phyloP scores from a whole-genome alignment of 2,329 filamentous ascomycete genomes.

The Aotearoamyces nothofagi region DNA sequence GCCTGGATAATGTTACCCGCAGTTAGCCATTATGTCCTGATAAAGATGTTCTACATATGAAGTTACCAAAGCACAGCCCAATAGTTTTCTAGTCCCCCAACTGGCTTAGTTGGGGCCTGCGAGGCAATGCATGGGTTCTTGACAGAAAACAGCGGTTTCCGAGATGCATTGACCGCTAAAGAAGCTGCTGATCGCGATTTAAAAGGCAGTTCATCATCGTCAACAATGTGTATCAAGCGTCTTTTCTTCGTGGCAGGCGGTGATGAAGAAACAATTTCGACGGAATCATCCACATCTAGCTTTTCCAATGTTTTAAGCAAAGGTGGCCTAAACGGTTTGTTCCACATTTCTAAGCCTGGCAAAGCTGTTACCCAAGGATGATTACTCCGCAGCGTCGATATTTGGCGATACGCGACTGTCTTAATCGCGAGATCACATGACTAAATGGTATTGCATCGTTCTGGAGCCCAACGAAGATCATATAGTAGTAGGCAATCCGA shows the following conservation, averaged over 20 bases:
- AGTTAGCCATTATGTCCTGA: slow-evolving; percentile 3
- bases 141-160: slow-evolving; percentile 16
- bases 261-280: slow-evolving; percentile 6
- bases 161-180: slow-evolving; percentile 11
- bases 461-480: no score
- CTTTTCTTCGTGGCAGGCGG: slow-evolving; percentile 15
- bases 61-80: not conserved
- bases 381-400: no score
- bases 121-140: slow-evolving; percentile 9
- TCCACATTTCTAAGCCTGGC: no score
- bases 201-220: slow-evolving; percentile 9
- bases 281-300: slow-evolving; percentile 5
- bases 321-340: slow-evolving; percentile 20
- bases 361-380: no score
- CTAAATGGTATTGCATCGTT: no score
- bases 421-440: no score
- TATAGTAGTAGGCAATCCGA: no score
- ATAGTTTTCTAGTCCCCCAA: slow-evolving; percentile 1
- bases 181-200: slow-evolving; percentile 7
- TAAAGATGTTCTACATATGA: not conserved
- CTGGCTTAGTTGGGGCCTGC: not conserved
- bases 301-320: slow-evolving; percentile 10
- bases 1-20: slow-evolving; percentile 25
- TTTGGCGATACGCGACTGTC: no score
- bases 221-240: slow-evolving; percentile 12